Evolutionary conservation across 2,329 filamentous ascomycete genomes (phyloP), one percentile per base, ranked within the genome.

Genomic region (Didymosphaeria variabile): DNA sequence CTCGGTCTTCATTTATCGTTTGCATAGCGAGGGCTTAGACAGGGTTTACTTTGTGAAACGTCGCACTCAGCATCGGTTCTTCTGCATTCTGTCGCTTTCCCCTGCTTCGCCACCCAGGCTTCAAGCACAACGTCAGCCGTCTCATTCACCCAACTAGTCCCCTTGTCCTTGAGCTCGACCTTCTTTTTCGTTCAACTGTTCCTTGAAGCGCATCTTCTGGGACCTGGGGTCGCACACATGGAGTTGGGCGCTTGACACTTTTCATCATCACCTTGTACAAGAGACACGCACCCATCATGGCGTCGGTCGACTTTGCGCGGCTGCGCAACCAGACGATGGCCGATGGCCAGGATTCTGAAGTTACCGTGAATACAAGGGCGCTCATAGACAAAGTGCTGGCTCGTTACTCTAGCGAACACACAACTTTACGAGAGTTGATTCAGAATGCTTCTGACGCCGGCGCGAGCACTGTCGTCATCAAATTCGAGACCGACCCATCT

Each of bases 381-480:
- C 81, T 99, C 70, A 99, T 99, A 75, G 96, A 98, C 82, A 99
- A 99, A 80, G 94, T 99, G 12, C 86, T 99, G 53, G 95, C 95
- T 10, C 87, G 95, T 74, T 99, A 99, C 77, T 97, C 94, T 2
- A 94, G 95, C 71, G 96, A 99, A 83, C 97, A 94, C 90, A 89
- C 87, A 13, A 88, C 88, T 13, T 82, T 99, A 19, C 88, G 95
- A 83, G 95, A 99, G 78, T 88, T 99, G 63, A 93, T 99, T 47
- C 95, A 99, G 75, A 99, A 99, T 77, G 95, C 95, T n/a, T 94
- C 95, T 65, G 95, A 99, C 82, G 95, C 95, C 23, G 92, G 94
- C 74, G 95, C 95, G 51, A 91, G 90, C 17, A 94, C 89, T 58
- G 94, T 98, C 68, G 91, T 88, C 49, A 92, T 99, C 75, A 94